phyloP scores from a whole-genome alignment of 164 flowering plant genomes.

The Vitis riparia region DNA sequence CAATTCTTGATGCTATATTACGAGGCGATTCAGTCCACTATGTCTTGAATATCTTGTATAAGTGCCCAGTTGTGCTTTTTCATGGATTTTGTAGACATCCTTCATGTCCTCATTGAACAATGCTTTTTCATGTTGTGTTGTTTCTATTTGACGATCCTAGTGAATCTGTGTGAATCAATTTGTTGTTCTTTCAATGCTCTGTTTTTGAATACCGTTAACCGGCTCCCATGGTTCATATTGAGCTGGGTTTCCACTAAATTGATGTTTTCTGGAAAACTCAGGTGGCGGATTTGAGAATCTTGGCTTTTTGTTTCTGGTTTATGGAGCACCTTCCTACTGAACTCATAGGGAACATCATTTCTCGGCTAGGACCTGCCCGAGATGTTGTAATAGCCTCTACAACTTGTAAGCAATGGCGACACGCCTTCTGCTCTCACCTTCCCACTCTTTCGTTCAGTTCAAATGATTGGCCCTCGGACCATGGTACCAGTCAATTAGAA shows the following conservation, averaged over 20 bases:
- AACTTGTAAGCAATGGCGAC: conserved; percentile 83
- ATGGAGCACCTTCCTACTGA: conserved; percentile 93
- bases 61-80: too few species aligned
- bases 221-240: not conserved
- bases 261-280: not conserved
- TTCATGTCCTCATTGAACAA: too few species aligned
- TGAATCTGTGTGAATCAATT: not conserved
- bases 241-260: not conserved
- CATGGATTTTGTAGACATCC: too few species aligned
- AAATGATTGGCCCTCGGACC: conserved; percentile 70
- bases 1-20: too few species aligned
- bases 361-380: conserved; percentile 80
- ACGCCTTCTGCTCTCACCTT: conserved; percentile 78
- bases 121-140: not conserved
- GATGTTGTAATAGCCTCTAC: conserved; percentile 88
- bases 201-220: not conserved
- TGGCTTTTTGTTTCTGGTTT: not conserved
- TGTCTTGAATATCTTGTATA: too few species aligned
- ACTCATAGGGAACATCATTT: conserved; percentile 84
- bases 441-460: conserved; percentile 70
- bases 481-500: conserved; percentile 60
- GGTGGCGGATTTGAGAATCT: not conserved
- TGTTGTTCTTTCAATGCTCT: not conserved
- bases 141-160: not conserved
- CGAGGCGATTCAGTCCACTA: too few species aligned